Conservation (phyloP, 106 monocot species). For the Vanilla planifolia region DNA sequence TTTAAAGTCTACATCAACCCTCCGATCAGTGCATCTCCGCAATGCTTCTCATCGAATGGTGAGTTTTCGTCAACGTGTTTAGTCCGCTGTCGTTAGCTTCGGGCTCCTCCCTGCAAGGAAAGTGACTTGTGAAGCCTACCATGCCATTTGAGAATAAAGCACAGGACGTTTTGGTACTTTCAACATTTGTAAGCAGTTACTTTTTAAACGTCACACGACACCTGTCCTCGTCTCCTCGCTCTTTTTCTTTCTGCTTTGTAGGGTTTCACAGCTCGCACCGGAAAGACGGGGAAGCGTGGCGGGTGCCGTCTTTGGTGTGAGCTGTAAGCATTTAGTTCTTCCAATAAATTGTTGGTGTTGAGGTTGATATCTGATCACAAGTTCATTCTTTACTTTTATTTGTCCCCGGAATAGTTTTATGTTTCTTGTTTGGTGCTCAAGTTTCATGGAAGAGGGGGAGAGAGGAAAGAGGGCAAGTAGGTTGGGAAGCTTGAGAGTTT, state of each 20-base stretch:
- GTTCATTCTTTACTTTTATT: neutral
- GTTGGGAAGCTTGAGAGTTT: neutral
- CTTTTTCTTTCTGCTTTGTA: neutral
- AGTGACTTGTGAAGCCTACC: neutral
- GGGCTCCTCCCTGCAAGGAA: neutral
- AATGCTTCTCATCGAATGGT: neutral
- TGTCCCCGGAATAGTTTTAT: neutral
- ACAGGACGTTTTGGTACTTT: conserved; percentile 6
- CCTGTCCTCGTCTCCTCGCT: neutral
- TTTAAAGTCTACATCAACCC: neutral
- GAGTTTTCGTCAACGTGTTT: neutral
- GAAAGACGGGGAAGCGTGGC: too few relatives aligned
- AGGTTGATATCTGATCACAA: neutral
- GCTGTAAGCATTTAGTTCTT: too few relatives aligned
- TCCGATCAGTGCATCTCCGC: neutral
- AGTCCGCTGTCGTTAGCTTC: neutral
- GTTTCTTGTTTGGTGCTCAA: neutral
- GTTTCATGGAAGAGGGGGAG: conserved; percentile 1
- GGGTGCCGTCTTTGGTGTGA: too few relatives aligned
- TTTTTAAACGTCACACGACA: neutral
- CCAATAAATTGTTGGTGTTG: neutral
- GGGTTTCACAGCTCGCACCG: too few relatives aligned
- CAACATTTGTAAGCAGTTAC: too few relatives aligned
- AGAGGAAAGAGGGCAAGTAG: neutral
- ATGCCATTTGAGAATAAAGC: neutral